phyloP scores from a whole-genome alignment of 495 filamentous ascomycete species.

The Cudoniella acicularis region DNA sequence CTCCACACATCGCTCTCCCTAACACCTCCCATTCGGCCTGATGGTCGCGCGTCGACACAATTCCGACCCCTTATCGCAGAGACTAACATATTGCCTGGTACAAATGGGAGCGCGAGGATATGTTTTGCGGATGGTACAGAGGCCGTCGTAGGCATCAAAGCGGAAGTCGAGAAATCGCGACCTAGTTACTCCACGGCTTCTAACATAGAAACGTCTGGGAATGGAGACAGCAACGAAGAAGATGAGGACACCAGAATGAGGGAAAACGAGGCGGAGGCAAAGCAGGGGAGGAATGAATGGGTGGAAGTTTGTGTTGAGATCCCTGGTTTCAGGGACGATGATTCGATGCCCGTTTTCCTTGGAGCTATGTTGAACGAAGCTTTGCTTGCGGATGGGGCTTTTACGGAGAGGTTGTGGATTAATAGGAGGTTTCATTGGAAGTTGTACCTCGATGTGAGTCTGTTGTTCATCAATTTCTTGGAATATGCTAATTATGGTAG shows the following conservation, averaged over 20 bases:
- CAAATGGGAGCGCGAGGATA: slow-evolving; percentile 89
- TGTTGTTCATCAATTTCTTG: neutral
- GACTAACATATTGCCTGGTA: slow-evolving; percentile 78
- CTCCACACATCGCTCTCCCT: slow-evolving; percentile 82
- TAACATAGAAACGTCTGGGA: slow-evolving; percentile 15
- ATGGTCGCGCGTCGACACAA: slow-evolving; percentile 75
- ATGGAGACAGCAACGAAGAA: slow-evolving; percentile 29
- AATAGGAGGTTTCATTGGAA: slow-evolving; percentile 93
- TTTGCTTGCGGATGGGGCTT: slow-evolving; percentile 67
- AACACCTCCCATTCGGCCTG: slow-evolving; percentile 80
- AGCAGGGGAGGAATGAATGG: slow-evolving; percentile 56
- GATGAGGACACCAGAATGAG: slow-evolving; percentile 23
- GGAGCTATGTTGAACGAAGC: slow-evolving; percentile 84
- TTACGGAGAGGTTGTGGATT: slow-evolving; percentile 73
- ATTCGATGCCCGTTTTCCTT: slow-evolving; percentile 83
- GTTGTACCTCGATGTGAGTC: slow-evolving; percentile 86
- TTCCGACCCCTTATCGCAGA: slow-evolving; percentile 91
- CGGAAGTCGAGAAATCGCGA: slow-evolving; percentile 74
- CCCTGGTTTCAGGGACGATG: slow-evolving; percentile 84
- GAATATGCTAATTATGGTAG: slow-evolving; percentile 45
- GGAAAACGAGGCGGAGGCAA: slow-evolving; percentile 27
- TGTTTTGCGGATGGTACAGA: slow-evolving; percentile 95
- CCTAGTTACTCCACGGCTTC: slow-evolving; percentile 12
- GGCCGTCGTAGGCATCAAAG: slow-evolving; percentile 92
- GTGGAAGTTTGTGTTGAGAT: slow-evolving; percentile 84